These are phyloP conservation scores for Globisporangium orthogonon DNA, from an alignment of 352 stramenopile species.

Conservation along the genomic window DNA sequence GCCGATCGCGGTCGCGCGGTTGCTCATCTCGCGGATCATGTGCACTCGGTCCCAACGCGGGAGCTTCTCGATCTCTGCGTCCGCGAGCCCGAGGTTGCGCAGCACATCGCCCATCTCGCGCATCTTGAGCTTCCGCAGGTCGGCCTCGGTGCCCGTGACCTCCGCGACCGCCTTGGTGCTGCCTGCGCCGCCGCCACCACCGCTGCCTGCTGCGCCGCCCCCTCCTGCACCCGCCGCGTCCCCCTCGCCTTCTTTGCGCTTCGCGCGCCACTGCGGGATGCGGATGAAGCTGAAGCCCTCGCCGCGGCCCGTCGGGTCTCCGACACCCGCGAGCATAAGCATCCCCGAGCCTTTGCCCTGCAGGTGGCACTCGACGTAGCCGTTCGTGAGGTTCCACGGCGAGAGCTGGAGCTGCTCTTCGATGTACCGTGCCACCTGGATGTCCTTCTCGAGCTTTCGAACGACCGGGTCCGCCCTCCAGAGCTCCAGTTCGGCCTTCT, in stretches of 20 bases:
- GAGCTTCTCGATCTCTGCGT: conserved; percentile 78
- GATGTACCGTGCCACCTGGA: conserved; percentile 78
- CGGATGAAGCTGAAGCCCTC: conserved; percentile 45
- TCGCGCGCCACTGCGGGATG: conserved; percentile 64
- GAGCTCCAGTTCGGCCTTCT: background rate
- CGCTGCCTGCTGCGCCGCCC: conserved; percentile 6
- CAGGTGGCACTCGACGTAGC: conserved; percentile 82
- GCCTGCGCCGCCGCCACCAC: conserved; percentile 7
- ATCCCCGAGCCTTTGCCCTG: conserved; percentile 82
- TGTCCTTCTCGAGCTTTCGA: conserved; percentile 71
- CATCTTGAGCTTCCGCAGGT: conserved; percentile 26
- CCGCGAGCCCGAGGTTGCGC: conserved; percentile 66
- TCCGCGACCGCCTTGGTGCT: conserved; percentile 53
- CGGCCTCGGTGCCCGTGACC: conserved; percentile 73
- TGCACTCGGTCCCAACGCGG: conserved; percentile 78
- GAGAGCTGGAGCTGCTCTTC: conserved; percentile 73
- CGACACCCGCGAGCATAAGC: conserved; percentile 69
- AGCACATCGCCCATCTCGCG: conserved; percentile 64
- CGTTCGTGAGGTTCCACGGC: conserved; percentile 81
- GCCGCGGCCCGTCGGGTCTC: conserved; percentile 70
- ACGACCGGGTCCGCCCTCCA: conserved; percentile 35
- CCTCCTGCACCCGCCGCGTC: conserved; percentile 17
- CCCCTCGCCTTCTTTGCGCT: conserved; percentile 79
- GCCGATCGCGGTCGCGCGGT: conserved; percentile 56
- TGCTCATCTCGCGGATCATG: conserved; percentile 76